Evolutionary conservation across 805 yeast species (phyloP), one percentile per base, ranked within the genome.

Genomic region (Jamesozyma rosinii): DNA sequence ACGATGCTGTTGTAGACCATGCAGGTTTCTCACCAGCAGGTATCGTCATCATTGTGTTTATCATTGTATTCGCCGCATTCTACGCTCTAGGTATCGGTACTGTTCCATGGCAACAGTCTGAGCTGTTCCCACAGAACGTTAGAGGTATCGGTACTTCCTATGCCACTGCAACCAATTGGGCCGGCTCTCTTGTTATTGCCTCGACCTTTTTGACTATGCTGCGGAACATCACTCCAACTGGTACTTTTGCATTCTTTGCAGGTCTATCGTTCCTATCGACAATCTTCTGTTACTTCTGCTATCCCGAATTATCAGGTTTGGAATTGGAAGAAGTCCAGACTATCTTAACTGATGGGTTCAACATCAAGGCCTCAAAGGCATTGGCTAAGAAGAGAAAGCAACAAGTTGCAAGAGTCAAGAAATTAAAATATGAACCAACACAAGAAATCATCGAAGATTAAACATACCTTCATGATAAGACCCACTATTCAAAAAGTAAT

Each of bases 61-160:
- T 89, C 85, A 86, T 90, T 49, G 62, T 78, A 34, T 92, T 71
- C 59, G 96, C 89, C 37, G 96, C 95, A 2, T 79, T 82, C 42
- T 90, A 89, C 61, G 95, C 97, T 39, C 70, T 86, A 51, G 97
- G 97, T 52, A 85, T 89, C 52, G 98, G 98, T 67, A 89, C 90
- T 63, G 92, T 87, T 43, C 97, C 97, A 44, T 90, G 98, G 98
- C 95, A 90, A 61, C 97, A 92, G 60, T 83, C 90, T 44, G 98
- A 90, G 66, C 69, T 90, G 58, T 88, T 92, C 68, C 92, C 97
- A 30, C 95, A 89, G 71, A 76, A 79, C 48, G 96, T 90, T 29
- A 79, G 98, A 62, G 95, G 95, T 46, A 73, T 87, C 38, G 97
- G 97, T 47, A 80, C 88, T 9, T 85, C 95, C 45, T 81, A 77